Evolutionary conservation across 495 filamentous ascomycete species (phyloP), one percentile per base, ranked within the genome.

Genomic region (Poronia punctata): DNA sequence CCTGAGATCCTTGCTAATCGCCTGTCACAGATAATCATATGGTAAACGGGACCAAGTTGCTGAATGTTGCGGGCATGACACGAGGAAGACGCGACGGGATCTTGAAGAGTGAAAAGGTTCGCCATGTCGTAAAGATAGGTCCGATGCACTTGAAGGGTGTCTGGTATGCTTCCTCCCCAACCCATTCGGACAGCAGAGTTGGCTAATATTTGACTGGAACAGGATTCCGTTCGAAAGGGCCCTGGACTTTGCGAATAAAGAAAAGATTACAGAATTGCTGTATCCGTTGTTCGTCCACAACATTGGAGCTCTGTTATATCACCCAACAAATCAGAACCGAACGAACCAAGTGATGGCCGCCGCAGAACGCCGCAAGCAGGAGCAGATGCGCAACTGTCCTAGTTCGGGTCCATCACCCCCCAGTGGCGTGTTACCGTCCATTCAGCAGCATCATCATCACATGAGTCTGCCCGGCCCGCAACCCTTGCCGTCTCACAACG

Each of bases 61-160:
- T 98, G 33, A 98, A 98, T 47, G 92, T 98, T 14, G 92, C 92
- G 14, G 90, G 92, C 2, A 98, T 98, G 92, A 98, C 92, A 19
- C 77, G 92, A 50, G 92, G 92, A 27, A 83, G 92, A 36, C 79
- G 92, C 54, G 92, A 98, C 59, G 92, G 92, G 30, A 98, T 98
- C 45, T 65, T 98, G 31, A 98, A 98, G 68, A 96, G 92, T 62
- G 92, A 98, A 59, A 97, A 97, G 62, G 76, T 88, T 23, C 78
- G 92, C 18, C 88, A 96, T 66, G 92, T 98, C 10, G 92, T 98
- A 37, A 98, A 98, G 65, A 98, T 98, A 53, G 92, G 92, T 0
- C 92, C 92, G 3, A 98, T 98, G 92, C 92, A 98, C 57, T 67
- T 98, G 18, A 98, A 98, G 64, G 92, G 92, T 53, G 92, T 98